Evolutionary conservation across 202 grass and related monocot genomes (phyloP), one percentile per base, ranked within the genome.

Genomic region (Cymbopogon flexuosus): DNA sequence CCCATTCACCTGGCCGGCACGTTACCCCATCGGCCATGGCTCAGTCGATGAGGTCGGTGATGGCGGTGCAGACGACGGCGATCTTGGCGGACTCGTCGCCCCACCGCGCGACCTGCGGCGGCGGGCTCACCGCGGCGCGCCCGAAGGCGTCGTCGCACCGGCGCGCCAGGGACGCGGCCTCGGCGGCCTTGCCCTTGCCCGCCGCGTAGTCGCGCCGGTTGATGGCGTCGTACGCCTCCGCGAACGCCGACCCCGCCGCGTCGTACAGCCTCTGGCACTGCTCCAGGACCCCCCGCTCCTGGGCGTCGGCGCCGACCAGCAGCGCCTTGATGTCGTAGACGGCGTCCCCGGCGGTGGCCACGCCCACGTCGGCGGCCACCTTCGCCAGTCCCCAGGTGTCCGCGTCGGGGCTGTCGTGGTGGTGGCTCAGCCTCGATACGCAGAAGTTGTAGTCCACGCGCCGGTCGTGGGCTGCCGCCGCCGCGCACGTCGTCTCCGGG

Each of bases 331-430:
- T 71, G 81, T 81, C 85, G 65, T 84, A 76, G 8, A 71, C 52
- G 1, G 64, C 71, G 71, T 66, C 19, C 27, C 7, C 49, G 45
- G 89, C 85, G 49, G 18, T 24, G 81, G 24, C 42, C 1, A 84
- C 51, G 71, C 89, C 83, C 30, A 78, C 41, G 19, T 72, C 58
- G 23, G 78, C 83, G 39, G 83, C 87, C 72, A 89, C 78, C 87
- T 89, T 89, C 16, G 88, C 81, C 19, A 90, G 72, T 45, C 81
- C 76, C 88, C 85, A 87, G 0, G 57, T 65, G 84, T 87, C 81
- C 2, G 88, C 88, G 81, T 85, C 83, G 46, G 83, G 72, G 78
- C 78, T 85, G 37, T 85, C 82, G 65, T 49, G 83, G 82, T 89
- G 82, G 52, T 82, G 58, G 59, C 74, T 65, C 60, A 87, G 74